Base-by-base conservation (phyloP, 768 basidiomycete species). In the Xerocomellus amylosporus region DNA sequence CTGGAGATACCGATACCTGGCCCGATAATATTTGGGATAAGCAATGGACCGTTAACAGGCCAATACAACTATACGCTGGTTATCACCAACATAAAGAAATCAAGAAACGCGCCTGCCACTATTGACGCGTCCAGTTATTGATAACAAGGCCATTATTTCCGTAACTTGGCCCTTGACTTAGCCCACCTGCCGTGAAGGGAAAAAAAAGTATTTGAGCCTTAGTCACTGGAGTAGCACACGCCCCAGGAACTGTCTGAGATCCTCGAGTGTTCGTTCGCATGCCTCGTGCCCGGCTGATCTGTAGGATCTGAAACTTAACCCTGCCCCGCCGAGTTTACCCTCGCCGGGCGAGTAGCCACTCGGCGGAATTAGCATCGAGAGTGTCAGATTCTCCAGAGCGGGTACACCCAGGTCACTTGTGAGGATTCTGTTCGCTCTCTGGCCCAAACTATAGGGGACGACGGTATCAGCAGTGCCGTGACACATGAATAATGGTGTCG, bases 401-500 rank as follows among this genome's bases (percentile, higher is more conserved):
- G 77, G 63, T 51, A 88, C 74, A 15, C 83, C 82, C 38, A 90
- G 64, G 15, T 78, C 61, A 14, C 75, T 66, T 34, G 77, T 79
- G 41, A 95, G 72, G 54, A 80, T 79, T 8, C 84, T 78, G 36
- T 78, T 72, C 8, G 89, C 88, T 46, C 70, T 69, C 50, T 77
- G 67, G 22, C 83, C 82, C 46, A 84, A 75, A 26, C 77, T 58
- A 60, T 76, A 77, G 53, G 77, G 77, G 50, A 97, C 86, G 22
- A 96, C 76, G 8, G 82, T 85, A 72, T 98, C 94, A 15, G 69
- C 76, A 7, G 76, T 79, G 22, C 93, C 93, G 58, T 93, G 90
- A 13, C 88, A 94, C 84, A 90, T 90, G 72, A 96, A 95, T 28
- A 95, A 77, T 1, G 93, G 89, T 20, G 83, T 77, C 4, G 79